Evolutionary conservation across 371 early-diverging fungal species (phyloP).

Genomic region (Mortierella sp.): DNA sequence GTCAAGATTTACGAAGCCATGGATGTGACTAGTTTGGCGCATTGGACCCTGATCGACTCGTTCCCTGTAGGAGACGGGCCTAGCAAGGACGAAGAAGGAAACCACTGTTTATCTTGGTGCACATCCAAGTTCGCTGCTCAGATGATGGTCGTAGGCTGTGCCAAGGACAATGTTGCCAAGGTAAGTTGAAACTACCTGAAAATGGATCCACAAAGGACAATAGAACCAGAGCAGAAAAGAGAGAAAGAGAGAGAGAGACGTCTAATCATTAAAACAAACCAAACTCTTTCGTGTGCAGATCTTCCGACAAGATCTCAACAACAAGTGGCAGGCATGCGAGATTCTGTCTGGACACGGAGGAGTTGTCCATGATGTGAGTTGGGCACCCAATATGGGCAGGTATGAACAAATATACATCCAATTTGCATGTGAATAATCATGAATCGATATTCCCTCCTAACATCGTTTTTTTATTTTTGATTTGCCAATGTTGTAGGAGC

Average conservation of each 20-base stretch:
- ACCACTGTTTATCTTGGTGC: conserved; percentile 91
- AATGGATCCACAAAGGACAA: background rate
- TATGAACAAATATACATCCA: conserved; percentile 14
- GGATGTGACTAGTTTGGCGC: conserved; percentile 82
- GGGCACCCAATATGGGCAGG: conserved; percentile 92
- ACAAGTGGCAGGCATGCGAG: conserved; percentile 78
- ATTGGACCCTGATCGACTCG: conserved; percentile 87
- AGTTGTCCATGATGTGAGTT: conserved; percentile 84
- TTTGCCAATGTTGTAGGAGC: conserved; percentile 56
- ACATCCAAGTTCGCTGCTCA: conserved; percentile 81
- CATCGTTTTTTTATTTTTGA: background rate
- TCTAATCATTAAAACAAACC: background rate
- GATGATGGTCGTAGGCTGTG: conserved; percentile 92
- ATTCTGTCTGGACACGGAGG: conserved; percentile 76
- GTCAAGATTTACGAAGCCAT: conserved; percentile 92
- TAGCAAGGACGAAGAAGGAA: conserved; percentile 68
- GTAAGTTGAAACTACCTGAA: conserved; percentile 44
- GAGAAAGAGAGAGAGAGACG: background rate
- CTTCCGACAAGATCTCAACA: conserved; percentile 71
- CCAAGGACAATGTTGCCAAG: conserved; percentile 83
- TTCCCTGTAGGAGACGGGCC: conserved; percentile 63
- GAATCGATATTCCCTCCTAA: background rate
- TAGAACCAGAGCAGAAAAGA: background rate
- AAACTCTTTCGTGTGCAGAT: conserved; percentile 57
- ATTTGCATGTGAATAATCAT: background rate